phyloP scores from a whole-genome alignment of 345 rosid genomes.

The Melastoma malabathricum region DNA sequence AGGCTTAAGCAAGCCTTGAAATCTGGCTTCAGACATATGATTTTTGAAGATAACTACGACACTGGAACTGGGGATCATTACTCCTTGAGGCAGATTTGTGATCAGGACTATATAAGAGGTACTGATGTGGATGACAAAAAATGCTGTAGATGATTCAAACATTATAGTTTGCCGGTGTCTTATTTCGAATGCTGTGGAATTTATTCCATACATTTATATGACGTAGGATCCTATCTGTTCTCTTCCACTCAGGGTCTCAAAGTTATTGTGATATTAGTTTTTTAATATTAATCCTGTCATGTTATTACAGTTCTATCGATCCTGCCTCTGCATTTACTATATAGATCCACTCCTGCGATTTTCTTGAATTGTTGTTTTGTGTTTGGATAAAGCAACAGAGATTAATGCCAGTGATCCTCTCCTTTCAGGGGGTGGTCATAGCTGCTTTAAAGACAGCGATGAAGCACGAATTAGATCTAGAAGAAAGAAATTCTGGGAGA shows the following conservation, averaged over 20 bases:
- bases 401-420: background rate
- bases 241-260: too few species aligned
- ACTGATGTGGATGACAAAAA: background rate
- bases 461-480: constrained; percentile 74
- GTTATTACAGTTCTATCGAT: too few species aligned
- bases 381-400: background rate
- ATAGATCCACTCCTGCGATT: too few species aligned
- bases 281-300: too few species aligned
- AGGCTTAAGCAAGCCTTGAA: constrained; percentile 76
- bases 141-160: background rate
- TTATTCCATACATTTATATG: too few species aligned
- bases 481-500: constrained; percentile 90
- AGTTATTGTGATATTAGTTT: too few species aligned
- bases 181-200: too few species aligned
- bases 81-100: constrained; percentile 94
- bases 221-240: too few species aligned
- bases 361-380: background rate
- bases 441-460: constrained; percentile 84
- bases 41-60: constrained; percentile 96
- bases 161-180: too few species aligned
- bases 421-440: constrained; percentile 87
- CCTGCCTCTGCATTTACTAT: too few species aligned
- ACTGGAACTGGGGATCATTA: constrained; percentile 99
- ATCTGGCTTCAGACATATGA: constrained; percentile 78
- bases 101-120: constrained; percentile 84